Percentiles rank a stretch among this genome's conserved stretches.
These are phyloP conservation scores for Leucoagaricus sp. DNA, from an alignment of 1,284 basidiomycete species.

Conservation along the genomic window DNA sequence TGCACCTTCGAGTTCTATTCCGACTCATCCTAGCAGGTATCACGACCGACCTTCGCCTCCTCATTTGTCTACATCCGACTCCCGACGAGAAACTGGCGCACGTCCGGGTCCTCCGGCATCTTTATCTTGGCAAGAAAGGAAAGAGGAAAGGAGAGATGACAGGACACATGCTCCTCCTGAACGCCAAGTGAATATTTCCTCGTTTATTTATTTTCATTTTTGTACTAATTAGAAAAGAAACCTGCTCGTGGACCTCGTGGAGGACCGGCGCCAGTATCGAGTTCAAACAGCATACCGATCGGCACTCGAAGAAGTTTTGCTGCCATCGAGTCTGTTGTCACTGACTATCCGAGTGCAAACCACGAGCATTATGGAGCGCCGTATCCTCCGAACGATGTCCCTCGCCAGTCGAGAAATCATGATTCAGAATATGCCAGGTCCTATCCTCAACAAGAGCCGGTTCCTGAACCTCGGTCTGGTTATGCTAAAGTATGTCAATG, in stretches of 20 bases:
- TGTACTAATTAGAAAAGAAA: constrained; percentile 17
- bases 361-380: constrained; percentile 4
- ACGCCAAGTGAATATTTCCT: neutral
- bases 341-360: neutral
- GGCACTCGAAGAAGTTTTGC: constrained; percentile 24
- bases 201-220: neutral
- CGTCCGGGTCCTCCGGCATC: constrained; percentile 11
- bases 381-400: neutral
- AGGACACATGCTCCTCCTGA: neutral
- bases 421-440: constrained; percentile 10
- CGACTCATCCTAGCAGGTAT: neutral
- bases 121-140: neutral
- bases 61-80: constrained; percentile 16
- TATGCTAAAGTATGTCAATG: constrained; percentile 6
- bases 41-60: constrained; percentile 29
- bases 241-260: constrained; percentile 17
- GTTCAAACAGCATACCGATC: constrained; percentile 40
- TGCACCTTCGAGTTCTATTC: neutral
- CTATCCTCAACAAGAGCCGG: constrained; percentile 6
- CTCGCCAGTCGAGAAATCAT: constrained; percentile 9
- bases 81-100: constrained; percentile 15
- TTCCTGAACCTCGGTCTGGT: neutral
- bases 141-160: constrained; percentile 2
- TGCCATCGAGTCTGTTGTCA: neutral
- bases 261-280: constrained; percentile 18